Conservation (phyloP, 106 monocot genomes). For the Allium cepa region DNA sequence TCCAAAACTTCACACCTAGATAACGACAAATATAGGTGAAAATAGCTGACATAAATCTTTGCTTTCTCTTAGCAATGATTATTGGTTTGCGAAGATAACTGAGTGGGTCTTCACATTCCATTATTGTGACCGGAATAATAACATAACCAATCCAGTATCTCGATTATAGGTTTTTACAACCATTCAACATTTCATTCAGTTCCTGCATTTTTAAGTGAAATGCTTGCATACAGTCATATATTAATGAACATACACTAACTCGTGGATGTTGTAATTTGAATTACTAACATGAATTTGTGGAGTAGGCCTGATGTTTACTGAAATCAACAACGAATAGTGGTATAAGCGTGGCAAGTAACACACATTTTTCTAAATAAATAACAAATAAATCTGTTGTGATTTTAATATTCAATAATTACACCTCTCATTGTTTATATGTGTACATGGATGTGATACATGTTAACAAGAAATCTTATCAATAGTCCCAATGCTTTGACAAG, state of each 20-base stretch:
- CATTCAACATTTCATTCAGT: conserved; percentile 59
- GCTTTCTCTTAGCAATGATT: conserved; percentile 46
- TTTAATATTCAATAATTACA: not conserved
- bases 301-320: conserved; percentile 59
- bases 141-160: conserved; percentile 66
- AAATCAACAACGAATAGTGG: not conserved
- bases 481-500: too few relatives aligned
- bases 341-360: not conserved
- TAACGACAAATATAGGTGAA: conserved; percentile 29
- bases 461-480: too few relatives aligned
- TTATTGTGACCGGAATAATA: conserved; percentile 37
- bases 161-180: conserved; percentile 14
- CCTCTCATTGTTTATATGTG: not conserved
- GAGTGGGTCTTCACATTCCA: conserved; percentile 34
- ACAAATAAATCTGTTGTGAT: not conserved
- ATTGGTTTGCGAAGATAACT: conserved; percentile 53
- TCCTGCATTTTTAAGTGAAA: conserved; percentile 14
- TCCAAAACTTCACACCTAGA: conserved; percentile 49
- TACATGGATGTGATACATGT: too few relatives aligned
- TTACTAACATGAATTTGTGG: conserved; percentile 52
- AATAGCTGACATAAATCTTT: conserved; percentile 43
- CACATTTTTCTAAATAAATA: not conserved
- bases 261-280: not conserved
- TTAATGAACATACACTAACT: too few relatives aligned
- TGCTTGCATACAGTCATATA: too few relatives aligned